phyloP scores from a whole-genome alignment of 1,284 basidiomycete genomes.

The Leccinum angustisporum region DNA sequence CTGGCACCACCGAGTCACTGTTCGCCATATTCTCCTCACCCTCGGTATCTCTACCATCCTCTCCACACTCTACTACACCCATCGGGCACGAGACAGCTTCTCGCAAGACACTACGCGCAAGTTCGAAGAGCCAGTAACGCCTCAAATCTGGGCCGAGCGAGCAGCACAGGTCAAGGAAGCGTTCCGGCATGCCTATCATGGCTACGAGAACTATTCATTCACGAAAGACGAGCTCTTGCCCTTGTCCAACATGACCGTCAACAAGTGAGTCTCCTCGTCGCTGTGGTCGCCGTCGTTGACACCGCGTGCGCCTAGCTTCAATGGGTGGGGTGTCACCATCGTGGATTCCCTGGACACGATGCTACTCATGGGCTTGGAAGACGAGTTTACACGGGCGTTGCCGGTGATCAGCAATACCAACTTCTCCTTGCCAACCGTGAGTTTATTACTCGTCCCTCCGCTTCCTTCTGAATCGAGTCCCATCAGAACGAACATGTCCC shows the following conservation, averaged over 20 bases:
- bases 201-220: conserved; percentile 56
- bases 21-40: conserved; percentile 32
- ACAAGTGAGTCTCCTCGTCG: conserved; percentile 48
- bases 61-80: conserved; percentile 23
- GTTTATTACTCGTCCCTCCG: background rate
- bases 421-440: conserved; percentile 49
- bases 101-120: conserved; percentile 4
- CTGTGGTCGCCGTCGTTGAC: conserved; percentile 6
- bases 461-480: background rate
- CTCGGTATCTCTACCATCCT: conserved; percentile 24
- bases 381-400: conserved; percentile 75
- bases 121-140: conserved; percentile 25
- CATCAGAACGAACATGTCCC: conserved; percentile 42
- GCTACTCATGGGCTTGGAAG: conserved; percentile 78
- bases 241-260: conserved; percentile 40
- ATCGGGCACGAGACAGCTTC: conserved; percentile 8
- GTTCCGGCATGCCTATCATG: conserved; percentile 61
- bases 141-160: conserved; percentile 47
- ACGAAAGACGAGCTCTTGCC: conserved; percentile 63
- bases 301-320: conserved; percentile 49
- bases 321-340: conserved; percentile 87
- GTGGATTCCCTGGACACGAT: conserved; percentile 88
- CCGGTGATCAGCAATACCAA: conserved; percentile 63
- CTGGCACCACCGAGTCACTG: conserved; percentile 26
- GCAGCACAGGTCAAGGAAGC: conserved; percentile 58